A percentile compares a stretch with the other conserved stretches of the same genome.
Conservation (phyloP, 1,139 yeast genomes). For the Yamadazyma spencermartinsiae region DNA sequence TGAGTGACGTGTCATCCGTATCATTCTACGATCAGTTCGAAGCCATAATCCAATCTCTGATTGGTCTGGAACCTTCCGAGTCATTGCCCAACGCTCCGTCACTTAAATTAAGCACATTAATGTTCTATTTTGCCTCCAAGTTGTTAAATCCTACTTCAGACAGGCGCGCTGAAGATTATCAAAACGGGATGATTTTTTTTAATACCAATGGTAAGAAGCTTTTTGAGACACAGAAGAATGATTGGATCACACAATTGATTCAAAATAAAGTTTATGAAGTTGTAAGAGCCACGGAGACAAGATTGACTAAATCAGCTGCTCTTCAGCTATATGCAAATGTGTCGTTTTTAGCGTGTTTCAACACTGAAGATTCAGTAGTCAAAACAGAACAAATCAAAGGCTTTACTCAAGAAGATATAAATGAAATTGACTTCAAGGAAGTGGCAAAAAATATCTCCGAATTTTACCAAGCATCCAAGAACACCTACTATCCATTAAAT, state of each 20-base stretch:
- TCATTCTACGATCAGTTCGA: slow-evolving; percentile 17
- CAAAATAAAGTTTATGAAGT: slow-evolving; percentile 4
- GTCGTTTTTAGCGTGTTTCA: slow-evolving; percentile 10
- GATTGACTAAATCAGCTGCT: slow-evolving; percentile 1
- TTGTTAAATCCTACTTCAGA: slow-evolving; percentile 15
- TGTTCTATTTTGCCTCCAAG: slow-evolving; percentile 24
- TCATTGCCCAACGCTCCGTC: slow-evolving; percentile 26
- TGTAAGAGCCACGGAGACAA: not conserved
- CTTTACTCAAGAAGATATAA: slow-evolving; percentile 11
- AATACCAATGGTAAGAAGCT: slow-evolving; percentile 14
- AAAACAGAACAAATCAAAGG: slow-evolving; percentile 9
- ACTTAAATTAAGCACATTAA: slow-evolving; percentile 21
- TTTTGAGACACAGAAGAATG: slow-evolving; percentile 27
- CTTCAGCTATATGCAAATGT: slow-evolving; percentile 10
- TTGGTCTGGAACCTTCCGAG: slow-evolving; percentile 9
- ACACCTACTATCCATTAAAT: slow-evolving; percentile 33
- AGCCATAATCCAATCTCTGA: slow-evolving; percentile 10
- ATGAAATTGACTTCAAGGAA: slow-evolving; percentile 16
- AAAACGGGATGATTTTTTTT: slow-evolving; percentile 24
- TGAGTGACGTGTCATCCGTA: slow-evolving; percentile 3
- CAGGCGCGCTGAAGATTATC: slow-evolving; percentile 13
- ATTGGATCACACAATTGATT: slow-evolving; percentile 22
- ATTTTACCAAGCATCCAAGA: slow-evolving; percentile 30
- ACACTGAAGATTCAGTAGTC: slow-evolving; percentile 1
- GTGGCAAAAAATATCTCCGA: slow-evolving; percentile 27